Conservation (phyloP, 73 alveolate genomes). For the Tetrahymena borealis region DNA sequence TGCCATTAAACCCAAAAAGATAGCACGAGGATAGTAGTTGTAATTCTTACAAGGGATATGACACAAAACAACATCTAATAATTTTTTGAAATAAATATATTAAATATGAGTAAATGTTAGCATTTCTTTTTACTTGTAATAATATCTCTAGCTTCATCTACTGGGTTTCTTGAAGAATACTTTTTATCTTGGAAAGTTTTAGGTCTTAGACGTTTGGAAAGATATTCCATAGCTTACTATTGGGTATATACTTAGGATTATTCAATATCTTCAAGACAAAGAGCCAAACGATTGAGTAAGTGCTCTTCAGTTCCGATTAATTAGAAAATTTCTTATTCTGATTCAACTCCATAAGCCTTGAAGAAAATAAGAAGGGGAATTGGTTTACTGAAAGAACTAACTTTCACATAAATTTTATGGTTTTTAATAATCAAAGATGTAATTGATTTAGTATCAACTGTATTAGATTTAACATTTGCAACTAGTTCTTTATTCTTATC, state of each 20-base stretch:
- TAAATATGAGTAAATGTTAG: too few species aligned
- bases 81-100: too few species aligned
- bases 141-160: slow-evolving; percentile 72
- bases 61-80: slow-evolving; percentile 68
- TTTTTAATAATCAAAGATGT: slow-evolving; percentile 75
- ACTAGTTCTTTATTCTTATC: slow-evolving; percentile 72
- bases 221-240: slow-evolving; percentile 77
- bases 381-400: slow-evolving; percentile 65
- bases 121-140: slow-evolving; percentile 38
- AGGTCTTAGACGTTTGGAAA: slow-evolving; percentile 38
- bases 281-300: slow-evolving; percentile 64
- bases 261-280: slow-evolving; percentile 70
- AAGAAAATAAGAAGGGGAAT: slow-evolving; percentile 87
- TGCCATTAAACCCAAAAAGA: slow-evolving; percentile 89
- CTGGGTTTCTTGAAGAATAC: slow-evolving; percentile 43
- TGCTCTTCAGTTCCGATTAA: slow-evolving; percentile 85
- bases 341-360: slow-evolving; percentile 94
- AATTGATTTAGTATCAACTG: slow-evolving; percentile 87
- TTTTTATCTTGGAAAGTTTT: slow-evolving; percentile 56
- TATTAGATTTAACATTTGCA: slow-evolving; percentile 82
- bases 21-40: slow-evolving; percentile 72
- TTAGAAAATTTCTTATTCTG: slow-evolving; percentile 96
- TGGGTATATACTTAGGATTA: slow-evolving; percentile 60
- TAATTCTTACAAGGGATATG: slow-evolving; percentile 79
- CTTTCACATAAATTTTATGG: slow-evolving; percentile 40